Conservation (phyloP, 2,329 filamentous ascomycete genomes). For the Camptophora hylomeconis region DNA sequence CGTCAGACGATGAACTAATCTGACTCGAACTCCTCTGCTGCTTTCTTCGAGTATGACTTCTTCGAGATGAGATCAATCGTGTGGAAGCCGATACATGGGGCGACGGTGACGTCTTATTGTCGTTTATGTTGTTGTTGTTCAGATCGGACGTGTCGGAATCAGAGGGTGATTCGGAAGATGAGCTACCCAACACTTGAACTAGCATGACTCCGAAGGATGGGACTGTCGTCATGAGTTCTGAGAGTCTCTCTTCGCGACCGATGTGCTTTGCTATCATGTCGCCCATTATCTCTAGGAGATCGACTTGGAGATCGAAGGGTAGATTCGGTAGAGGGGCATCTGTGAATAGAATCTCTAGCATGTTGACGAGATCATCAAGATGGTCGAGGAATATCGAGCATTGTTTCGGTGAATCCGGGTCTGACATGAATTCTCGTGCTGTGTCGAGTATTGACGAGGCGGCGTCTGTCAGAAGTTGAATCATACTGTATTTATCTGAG, state of each 20-base stretch:
- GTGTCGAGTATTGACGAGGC: neutral
- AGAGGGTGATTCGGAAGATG: too few relatives aligned
- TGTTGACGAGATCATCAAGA: slow-evolving; percentile 3
- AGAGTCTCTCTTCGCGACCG: neutral
- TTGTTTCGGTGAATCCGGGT: too few relatives aligned
- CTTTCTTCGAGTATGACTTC: neutral
- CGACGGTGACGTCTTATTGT: too few relatives aligned
- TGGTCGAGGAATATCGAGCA: neutral
- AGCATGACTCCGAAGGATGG: slow-evolving; percentile 2
- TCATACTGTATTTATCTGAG: slow-evolving; percentile 5
- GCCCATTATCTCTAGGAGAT: neutral
- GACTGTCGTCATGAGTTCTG: slow-evolving; percentile 2
- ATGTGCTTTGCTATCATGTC: slow-evolving; percentile 3
- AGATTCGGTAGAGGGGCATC: slow-evolving; percentile 1
- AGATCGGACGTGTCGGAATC: too few relatives aligned
- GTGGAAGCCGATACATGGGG: too few relatives aligned
- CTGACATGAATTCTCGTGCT: neutral
- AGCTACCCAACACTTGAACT: too few relatives aligned
- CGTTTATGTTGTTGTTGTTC: too few relatives aligned
- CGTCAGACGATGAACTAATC: slow-evolving; percentile 1
- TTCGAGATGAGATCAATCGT: too few relatives aligned
- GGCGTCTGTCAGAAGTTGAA: neutral
- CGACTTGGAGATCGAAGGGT: neutral
- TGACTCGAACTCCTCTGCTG: neutral
- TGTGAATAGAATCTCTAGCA: slow-evolving; percentile 3